Evolutionary conservation across 768 basidiomycete species (phyloP).

Genomic region (Dentipellis fragilis): DNA sequence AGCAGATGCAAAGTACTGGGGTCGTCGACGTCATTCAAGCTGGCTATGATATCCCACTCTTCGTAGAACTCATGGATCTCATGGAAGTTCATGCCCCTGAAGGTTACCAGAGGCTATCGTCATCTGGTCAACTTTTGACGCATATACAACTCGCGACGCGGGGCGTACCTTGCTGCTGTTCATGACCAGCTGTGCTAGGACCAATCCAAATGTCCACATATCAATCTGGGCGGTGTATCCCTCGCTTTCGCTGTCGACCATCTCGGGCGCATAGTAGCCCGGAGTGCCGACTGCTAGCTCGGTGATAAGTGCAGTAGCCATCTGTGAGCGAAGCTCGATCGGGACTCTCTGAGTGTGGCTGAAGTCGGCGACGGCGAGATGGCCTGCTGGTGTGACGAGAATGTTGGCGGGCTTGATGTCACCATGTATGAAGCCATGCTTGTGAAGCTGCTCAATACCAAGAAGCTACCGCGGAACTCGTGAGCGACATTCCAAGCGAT

Average conservation of each 20-base stretch:
- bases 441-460: constrained; percentile 24
- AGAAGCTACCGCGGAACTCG: neutral
- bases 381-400: constrained; percentile 8
- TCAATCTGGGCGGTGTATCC: constrained; percentile 7
- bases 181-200: constrained; percentile 7
- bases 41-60: neutral
- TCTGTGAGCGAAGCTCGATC: neutral
- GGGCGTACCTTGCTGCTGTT: neutral
- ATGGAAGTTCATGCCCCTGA: too few species aligned
- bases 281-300: constrained; percentile 6
- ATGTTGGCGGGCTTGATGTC: constrained; percentile 38
- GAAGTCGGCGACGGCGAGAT: constrained; percentile 14
- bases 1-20: neutral
- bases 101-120: too few species aligned
- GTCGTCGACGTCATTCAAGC: neutral
- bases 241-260: constrained; percentile 2
- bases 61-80: neutral
- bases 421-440: constrained; percentile 33
- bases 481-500: neutral
- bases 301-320: neutral
- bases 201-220: constrained; percentile 9
- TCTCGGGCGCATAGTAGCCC: constrained; percentile 10
- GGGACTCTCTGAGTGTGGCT: neutral
- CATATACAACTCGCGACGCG: too few species aligned
- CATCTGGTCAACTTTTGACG: too few species aligned